Conservation (phyloP, 495 filamentous ascomycete genomes). For the Parachaetomium inaequale region DNA sequence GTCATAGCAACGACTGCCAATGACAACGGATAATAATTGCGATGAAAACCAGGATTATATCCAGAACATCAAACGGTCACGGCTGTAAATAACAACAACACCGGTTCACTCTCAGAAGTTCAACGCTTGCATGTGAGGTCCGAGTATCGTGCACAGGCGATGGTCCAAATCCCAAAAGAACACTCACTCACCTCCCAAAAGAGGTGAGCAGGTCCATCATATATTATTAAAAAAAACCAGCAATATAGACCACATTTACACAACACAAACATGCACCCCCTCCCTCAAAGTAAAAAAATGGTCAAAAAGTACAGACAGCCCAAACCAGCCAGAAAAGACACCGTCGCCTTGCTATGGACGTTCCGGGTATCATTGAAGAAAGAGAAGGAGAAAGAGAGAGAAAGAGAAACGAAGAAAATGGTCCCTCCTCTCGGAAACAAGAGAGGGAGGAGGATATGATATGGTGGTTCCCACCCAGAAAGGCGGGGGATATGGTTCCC, state of each 20-base stretch:
- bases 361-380: constrained; percentile 26
- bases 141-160: neutral
- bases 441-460: constrained; percentile 1
- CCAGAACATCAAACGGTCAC: neutral
- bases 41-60: neutral
- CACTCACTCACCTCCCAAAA: neutral
- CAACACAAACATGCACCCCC: neutral
- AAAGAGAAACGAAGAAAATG: constrained; percentile 3
- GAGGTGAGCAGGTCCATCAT: neutral
- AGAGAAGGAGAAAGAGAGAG: too few species aligned
- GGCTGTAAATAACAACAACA: neutral
- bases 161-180: neutral
- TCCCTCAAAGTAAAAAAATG: neutral
- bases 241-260: neutral
- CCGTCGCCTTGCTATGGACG: constrained; percentile 27
- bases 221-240: neutral
- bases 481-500: neutral
- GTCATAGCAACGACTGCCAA: too few species aligned
- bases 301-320: neutral
- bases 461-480: neutral
- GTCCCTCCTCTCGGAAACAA: neutral
- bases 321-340: constrained; percentile 21
- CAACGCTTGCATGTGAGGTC: neutral
- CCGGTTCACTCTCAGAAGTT: neutral
- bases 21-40: neutral